Conservation (phyloP, 2,329 filamentous ascomycete genomes). For the Sporothrix brunneoviolacea region DNA sequence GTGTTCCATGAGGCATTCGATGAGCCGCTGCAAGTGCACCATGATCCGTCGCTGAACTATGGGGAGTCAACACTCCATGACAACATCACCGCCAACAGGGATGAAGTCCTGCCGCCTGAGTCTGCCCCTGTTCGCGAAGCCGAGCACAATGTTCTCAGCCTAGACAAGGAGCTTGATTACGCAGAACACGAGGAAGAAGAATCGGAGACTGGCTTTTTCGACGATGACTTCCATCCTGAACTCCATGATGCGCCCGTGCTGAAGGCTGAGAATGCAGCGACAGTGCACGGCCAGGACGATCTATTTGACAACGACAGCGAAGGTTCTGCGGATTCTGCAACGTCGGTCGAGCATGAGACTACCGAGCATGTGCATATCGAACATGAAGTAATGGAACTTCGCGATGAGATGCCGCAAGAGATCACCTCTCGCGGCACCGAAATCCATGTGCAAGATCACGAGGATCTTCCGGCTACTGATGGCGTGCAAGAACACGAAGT, state of each 20-base stretch:
- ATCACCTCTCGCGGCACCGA: too few relatives aligned
- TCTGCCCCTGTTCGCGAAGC: too few relatives aligned
- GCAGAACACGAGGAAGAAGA: constrained; percentile 10
- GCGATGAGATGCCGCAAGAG: too few relatives aligned
- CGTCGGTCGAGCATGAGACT: too few relatives aligned
- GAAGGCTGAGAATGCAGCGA: constrained; percentile 25
- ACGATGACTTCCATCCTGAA: background rate
- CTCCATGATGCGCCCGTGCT: background rate
- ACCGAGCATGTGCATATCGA: too few relatives aligned
- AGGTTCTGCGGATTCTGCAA: background rate
- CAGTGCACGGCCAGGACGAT: constrained; percentile 29
- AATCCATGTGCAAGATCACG: too few relatives aligned
- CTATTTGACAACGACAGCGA: constrained; percentile 26
- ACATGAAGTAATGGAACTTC: too few relatives aligned
- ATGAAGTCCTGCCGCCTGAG: too few relatives aligned
- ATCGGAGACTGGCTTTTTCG: background rate
- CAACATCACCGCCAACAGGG: too few relatives aligned
- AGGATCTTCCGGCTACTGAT: too few relatives aligned
- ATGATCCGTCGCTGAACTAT: background rate
- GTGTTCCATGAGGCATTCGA: background rate
- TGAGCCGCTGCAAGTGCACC: background rate
- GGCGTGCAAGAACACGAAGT: background rate
- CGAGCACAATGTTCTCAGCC: background rate
- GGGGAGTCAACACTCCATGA: background rate
- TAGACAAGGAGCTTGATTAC: background rate